These are phyloP conservation scores for Blastocystis sp. DNA, from an alignment of 352 stramenopile species.

Conservation along the genomic window DNA sequence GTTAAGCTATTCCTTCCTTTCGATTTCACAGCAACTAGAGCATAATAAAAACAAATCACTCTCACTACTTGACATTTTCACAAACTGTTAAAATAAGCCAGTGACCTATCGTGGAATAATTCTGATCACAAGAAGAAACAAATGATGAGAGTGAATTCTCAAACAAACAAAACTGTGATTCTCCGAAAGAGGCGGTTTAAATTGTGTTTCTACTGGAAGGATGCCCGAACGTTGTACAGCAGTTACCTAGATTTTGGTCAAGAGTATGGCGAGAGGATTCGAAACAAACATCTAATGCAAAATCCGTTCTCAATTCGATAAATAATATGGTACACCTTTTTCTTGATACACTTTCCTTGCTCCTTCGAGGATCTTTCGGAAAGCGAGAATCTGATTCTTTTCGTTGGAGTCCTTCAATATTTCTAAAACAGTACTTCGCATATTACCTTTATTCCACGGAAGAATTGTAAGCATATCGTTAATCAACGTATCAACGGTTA, in stretches of 20 bases:
- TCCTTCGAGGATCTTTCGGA: constrained; percentile 30
- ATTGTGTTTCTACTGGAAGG: neutral
- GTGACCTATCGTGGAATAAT: too few species aligned
- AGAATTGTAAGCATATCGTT: neutral
- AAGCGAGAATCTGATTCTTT: constrained; percentile 37
- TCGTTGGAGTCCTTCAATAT: neutral
- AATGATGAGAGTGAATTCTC: too few species aligned
- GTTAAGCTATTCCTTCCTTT: neutral
- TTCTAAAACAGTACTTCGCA: neutral
- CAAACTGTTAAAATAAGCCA: too few species aligned
- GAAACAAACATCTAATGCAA: neutral
- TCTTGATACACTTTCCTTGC: neutral
- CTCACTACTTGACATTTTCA: neutral
- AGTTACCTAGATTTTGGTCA: too few species aligned
- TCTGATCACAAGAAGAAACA: too few species aligned
- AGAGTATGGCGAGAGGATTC: neutral
- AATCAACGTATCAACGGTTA: constrained; percentile 11
- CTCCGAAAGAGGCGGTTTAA: neutral
- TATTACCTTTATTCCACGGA: neutral
- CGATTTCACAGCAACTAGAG: neutral
- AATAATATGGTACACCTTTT: constrained; percentile 42
- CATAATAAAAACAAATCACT: neutral
- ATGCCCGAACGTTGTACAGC: too few species aligned
- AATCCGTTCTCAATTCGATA: constrained; percentile 8
- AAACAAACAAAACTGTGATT: neutral